Evolutionary conservation across 257 asterid genomes (phyloP).

Genomic region (Gentiana dahurica): DNA sequence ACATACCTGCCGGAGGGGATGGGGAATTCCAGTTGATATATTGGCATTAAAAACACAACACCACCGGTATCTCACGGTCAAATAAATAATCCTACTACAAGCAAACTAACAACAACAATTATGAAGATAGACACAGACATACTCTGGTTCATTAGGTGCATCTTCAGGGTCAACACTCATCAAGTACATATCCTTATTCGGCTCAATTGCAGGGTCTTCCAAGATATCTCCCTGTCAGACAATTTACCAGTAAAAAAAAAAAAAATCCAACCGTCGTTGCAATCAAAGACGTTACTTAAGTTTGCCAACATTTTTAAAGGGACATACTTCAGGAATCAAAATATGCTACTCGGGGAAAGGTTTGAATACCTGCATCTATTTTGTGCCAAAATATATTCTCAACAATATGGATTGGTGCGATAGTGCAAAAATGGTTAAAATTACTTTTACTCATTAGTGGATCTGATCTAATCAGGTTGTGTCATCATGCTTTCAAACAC

Average conservation of each 20-base stretch:
- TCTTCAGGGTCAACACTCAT: constrained; percentile 67
- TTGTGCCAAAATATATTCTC: too few species aligned
- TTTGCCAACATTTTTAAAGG: too few species aligned
- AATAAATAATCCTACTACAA: background rate
- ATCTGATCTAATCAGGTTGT: too few species aligned
- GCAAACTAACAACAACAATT: background rate
- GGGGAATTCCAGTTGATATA: background rate
- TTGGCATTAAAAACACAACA: background rate
- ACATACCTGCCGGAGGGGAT: constrained; percentile 35
- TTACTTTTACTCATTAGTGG: too few species aligned
- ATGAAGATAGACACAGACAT: constrained; percentile 12
- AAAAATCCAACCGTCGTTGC: too few species aligned
- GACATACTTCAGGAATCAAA: too few species aligned
- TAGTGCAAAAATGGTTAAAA: too few species aligned
- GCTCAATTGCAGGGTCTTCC: constrained; percentile 94
- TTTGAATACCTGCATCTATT: too few species aligned
- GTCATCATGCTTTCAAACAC: too few species aligned
- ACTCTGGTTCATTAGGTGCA: constrained; percentile 91
- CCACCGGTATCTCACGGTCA: background rate
- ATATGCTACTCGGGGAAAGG: too few species aligned
- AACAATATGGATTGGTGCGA: too few species aligned
- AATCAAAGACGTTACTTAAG: too few species aligned
- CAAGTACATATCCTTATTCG: constrained; percentile 90
- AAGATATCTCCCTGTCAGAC: constrained; percentile 67
- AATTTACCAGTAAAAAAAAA: background rate